Percentiles rank a stretch among this genome's conserved stretches.
These are phyloP conservation scores for Coleophoma crateriformis DNA, from an alignment of 2,329 filamentous ascomycete genomes.

Conservation along the genomic window DNA sequence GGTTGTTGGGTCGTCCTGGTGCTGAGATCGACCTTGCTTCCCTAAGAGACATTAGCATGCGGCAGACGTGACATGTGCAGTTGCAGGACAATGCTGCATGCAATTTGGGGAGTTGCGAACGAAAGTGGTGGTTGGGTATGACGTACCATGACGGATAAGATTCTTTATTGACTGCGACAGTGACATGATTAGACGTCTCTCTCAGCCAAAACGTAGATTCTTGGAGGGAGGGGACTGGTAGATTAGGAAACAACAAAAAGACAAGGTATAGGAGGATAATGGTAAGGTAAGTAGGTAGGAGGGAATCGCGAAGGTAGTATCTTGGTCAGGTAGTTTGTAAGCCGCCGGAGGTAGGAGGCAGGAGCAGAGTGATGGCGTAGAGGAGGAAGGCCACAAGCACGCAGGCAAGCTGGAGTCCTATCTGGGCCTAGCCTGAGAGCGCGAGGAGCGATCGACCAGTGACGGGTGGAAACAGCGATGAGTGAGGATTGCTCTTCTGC, in stretches of 20 bases:
- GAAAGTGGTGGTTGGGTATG: neutral
- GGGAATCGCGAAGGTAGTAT: neutral
- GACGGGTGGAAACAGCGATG: neutral
- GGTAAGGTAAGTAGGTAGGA: neutral
- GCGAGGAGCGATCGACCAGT: neutral
- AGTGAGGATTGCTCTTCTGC: neutral
- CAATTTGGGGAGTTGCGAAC: neutral
- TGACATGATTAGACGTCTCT: constrained; percentile 41
- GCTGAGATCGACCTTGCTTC: constrained; percentile 75
- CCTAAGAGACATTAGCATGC: constrained; percentile 35
- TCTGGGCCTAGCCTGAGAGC: neutral
- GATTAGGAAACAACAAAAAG: neutral
- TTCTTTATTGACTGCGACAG: constrained; percentile 96
- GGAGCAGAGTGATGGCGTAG: neutral
- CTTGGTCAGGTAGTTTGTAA: neutral
- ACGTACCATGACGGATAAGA: constrained; percentile 84
- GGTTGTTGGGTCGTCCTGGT: constrained; percentile 50
- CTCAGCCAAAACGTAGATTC: neutral
- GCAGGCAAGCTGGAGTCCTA: neutral
- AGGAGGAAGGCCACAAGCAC: neutral
- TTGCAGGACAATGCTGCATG: constrained; percentile 9
- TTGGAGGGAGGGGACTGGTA: neutral
- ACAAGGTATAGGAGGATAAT: neutral
- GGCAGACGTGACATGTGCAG: constrained; percentile 26
- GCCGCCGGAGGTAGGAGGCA: neutral